A percentile compares a stretch with the other conserved stretches of the same genome.
Conservation (phyloP, 1,139 yeast genomes). For the Lodderomyces beijingensis region DNA sequence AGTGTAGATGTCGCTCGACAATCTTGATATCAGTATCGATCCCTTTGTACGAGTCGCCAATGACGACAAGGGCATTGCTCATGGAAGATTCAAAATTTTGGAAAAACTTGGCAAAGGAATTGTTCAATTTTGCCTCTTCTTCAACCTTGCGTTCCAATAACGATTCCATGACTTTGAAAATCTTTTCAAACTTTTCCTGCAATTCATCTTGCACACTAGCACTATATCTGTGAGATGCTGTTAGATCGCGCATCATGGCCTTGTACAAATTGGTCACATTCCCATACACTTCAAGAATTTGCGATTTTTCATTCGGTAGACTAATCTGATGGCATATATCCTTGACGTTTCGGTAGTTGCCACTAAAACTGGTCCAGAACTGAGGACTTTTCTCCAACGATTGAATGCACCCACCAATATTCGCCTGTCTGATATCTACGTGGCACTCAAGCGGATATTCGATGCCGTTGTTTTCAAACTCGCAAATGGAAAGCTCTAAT, state of each 20-base stretch:
- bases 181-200: conserved; percentile 15
- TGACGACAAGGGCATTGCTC: conserved; percentile 9
- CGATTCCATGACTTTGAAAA: conserved; percentile 11
- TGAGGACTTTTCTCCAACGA: conserved; percentile 43
- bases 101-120: conserved; percentile 12
- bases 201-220: conserved; percentile 12
- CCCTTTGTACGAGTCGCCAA: conserved; percentile 10
- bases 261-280: conserved; percentile 40
- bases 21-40: conserved; percentile 10
- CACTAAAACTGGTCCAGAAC: conserved; percentile 61
- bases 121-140: conserved; percentile 9
- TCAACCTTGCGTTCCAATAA: conserved; percentile 9
- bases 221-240: conserved; percentile 11
- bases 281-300: conserved; percentile 39
- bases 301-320: conserved; percentile 50
- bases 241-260: conserved; percentile 18
- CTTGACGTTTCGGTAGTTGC: conserved; percentile 48
- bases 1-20: conserved; percentile 9
- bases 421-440: conserved; percentile 8
- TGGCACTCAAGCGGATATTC: conserved; percentile 31
- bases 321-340: conserved; percentile 48
- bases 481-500: conserved; percentile 49
- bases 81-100: conserved; percentile 14
- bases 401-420: conserved; percentile 31
- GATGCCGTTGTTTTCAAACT: conserved; percentile 43